These are phyloP conservation scores for Picea sitchensis DNA, from an alignment of 75 land plant species.

Conservation along the genomic window DNA sequence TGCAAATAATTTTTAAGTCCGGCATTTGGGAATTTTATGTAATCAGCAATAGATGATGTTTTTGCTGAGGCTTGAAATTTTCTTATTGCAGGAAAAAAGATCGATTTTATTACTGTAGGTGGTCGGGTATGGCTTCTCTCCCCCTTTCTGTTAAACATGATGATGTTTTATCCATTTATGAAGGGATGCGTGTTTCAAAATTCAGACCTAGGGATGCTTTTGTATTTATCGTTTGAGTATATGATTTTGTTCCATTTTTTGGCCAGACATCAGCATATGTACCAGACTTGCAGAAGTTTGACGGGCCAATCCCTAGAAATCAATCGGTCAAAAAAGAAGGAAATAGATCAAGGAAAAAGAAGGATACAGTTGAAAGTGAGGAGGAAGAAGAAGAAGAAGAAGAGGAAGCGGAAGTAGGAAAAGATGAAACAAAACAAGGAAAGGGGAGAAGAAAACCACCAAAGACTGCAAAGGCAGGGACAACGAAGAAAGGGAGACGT, in stretches of 20 bases:
- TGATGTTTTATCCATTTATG: neutral
- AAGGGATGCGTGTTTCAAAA: neutral
- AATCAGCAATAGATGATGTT: neutral
- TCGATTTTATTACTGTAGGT: slow-evolving; percentile 85
- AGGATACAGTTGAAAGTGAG: slow-evolving; percentile 15
- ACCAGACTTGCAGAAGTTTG: slow-evolving; percentile 62
- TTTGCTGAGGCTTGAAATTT: neutral
- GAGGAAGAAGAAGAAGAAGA: slow-evolving; percentile 11
- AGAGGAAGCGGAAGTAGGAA: slow-evolving; percentile 10
- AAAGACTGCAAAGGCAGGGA: slow-evolving; percentile 5
- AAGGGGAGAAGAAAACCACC: neutral
- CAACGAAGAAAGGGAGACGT: neutral
- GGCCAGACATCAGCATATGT: slow-evolving; percentile 66
- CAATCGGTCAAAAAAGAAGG: slow-evolving; percentile 17
- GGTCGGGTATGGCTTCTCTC: slow-evolving; percentile 75
- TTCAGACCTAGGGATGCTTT: neutral
- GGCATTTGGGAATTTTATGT: neutral
- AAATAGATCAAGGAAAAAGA: slow-evolving; percentile 14
- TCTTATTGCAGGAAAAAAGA: slow-evolving; percentile 65
- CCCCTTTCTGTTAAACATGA: neutral
- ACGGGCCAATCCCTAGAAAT: slow-evolving; percentile 25
- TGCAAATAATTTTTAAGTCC: neutral
- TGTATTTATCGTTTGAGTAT: neutral
- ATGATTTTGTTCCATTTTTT: neutral
- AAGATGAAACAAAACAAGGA: slow-evolving; percentile 5